Evolutionary conservation across 768 basidiomycete species (phyloP), one percentile per base, ranked within the genome.

Genomic region (Phaeolepiota aurea): DNA sequence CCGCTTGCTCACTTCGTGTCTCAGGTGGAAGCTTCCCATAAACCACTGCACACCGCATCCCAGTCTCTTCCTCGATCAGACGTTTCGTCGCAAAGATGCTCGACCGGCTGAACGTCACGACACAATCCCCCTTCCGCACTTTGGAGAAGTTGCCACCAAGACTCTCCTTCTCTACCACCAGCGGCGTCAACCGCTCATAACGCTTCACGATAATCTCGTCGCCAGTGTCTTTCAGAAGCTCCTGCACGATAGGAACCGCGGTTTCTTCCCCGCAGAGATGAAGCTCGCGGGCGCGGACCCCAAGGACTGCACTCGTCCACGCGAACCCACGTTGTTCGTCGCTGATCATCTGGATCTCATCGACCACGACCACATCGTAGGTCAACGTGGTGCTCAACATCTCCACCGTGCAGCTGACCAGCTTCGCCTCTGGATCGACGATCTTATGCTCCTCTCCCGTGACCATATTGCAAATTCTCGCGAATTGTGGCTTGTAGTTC

Each of bases 201-300:
- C 75, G 73, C 45, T 84, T 74, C 21, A 99, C 62, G 35, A 81
- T 65, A 28, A 96, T 51, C 39, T 87, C 79, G 56, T 99, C 96
- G 4, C 89, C 91, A 0, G 87, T 82, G 31, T 79, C 71, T 32
- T 69, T 66, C n/a, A 88, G 64, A 41, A 98, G 59, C 4, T 65
- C 62, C 54, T 73, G 52, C 9, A 98, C 67, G n/a, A 98, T 59
- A 0, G 84, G 84, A 7, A 98, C 78, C 0, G 86, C 92, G 2
- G 86, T 83, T 50, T 90, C 91, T 57, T 99, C 96, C 3, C 96
- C 96, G 53, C 96, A 98, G 1, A 99, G 71, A 62, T 99, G 96
- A 1, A 99, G 52, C 54, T 97, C 93, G 19, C 71, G 66, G 2
- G 92, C 91, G 41, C 70, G 61, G 1, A 82, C 37, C 2, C 88